Evolutionary conservation across 352 stramenopile genomes (phyloP), one percentile per base, ranked within the genome.

Genomic region (Globisporangium viniferum): DNA sequence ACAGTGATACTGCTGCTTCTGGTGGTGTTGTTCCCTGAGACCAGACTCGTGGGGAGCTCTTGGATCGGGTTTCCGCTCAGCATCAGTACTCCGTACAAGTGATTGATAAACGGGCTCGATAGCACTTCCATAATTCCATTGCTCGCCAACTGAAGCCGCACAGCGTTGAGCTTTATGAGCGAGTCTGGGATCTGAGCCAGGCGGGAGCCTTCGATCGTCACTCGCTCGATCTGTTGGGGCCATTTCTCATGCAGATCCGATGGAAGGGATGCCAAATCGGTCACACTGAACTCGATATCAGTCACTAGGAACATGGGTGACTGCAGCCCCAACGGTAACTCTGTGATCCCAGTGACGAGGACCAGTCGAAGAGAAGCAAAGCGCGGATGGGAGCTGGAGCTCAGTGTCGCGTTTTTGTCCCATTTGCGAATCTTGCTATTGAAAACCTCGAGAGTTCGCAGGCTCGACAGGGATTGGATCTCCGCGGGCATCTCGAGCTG

Each of bases 1-100:
- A 15, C 36, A 39, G 24, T 4, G 10, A 12, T 20, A 15, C 24
- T 44, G 18, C 24, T 29, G 18, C 54, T 59, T 29, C 8, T 59
- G 29, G 2, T 59, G 29, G 2, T 44, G 54, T 12, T 22, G 7
- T 59, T 22, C 29, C 27, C 5, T 9, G 10, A 44, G 2, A 31
- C 29, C 18, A 59, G 29, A 39, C 22, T 54, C 58, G 14, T 41
- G 36, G 58, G 36, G 5, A 63, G 18, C 6, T 53, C 58, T 2
- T 24, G 36, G 14, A 63, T 41, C 14, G 22, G 58, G 22, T 39
- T 54, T 2, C 58, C 58, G 36, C 58, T 63, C 22, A 63, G 36
- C 58, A 54, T 63, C 7, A 63, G 36, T 1, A 20, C 8, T 1
- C 2, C 35, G 58, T 63, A 63, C 10, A 36, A 53, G 36, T 27